A percentile compares a stretch with the other conserved stretches of the same genome.
phyloP scores from a whole-genome alignment of 306 rosid species.

The Aeschynomene evenia region DNA sequence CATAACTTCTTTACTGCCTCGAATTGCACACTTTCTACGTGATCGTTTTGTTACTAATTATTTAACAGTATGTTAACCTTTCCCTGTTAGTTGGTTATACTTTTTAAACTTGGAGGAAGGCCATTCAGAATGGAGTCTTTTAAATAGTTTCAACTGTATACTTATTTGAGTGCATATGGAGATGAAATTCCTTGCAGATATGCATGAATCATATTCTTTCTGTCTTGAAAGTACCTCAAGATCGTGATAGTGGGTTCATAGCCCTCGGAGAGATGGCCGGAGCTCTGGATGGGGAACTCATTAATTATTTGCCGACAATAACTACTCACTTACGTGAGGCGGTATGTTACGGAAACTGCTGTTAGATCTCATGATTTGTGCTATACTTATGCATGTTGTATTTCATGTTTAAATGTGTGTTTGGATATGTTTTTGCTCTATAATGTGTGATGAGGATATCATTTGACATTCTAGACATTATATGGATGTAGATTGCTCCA shows the following conservation, averaged over 20 bases:
- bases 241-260: conserved; percentile 95
- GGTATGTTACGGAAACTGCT: conserved; percentile 50
- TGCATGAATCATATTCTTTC: conserved; percentile 98
- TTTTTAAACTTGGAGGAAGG: conserved; percentile 17
- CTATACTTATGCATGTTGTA: not conserved
- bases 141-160: not conserved
- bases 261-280: conserved; percentile 99
- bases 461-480: conserved; percentile 32
- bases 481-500: conserved; percentile 81
- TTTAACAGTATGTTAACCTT: conserved; percentile 61
- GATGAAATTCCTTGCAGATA: conserved; percentile 67
- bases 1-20: conserved; percentile 93
- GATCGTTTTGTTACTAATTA: conserved; percentile 97
- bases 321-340: conserved; percentile 88
- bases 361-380: conserved; percentile 13
- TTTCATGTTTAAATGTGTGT: conserved; percentile 17
- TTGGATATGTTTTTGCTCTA: conserved; percentile 25
- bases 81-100: conserved; percentile 25
- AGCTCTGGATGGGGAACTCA: conserved; percentile 93
- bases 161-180: conserved; percentile 32
- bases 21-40: conserved; percentile 96
- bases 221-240: conserved; percentile 86
- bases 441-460: conserved; percentile 25
- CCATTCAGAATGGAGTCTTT: conserved; percentile 13
- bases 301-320: conserved; percentile 84